Base-by-base conservation (phyloP, 2,329 filamentous ascomycete species). In the Clarireedia homoeocarpa region DNA sequence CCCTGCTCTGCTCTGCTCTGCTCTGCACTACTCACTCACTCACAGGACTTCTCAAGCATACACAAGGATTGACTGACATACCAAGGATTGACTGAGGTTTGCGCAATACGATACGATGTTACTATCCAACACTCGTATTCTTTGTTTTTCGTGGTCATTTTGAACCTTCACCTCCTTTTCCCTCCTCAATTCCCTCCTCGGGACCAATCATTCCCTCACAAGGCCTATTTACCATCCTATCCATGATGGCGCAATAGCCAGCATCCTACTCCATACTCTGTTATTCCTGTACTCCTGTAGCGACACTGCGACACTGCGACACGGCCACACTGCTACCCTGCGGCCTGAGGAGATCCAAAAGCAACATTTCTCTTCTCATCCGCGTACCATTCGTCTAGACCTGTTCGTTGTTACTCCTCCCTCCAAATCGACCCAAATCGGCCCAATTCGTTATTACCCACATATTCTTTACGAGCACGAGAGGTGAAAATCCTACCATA, bases 241-340 rank as follows among this genome's bases (percentile, higher is more conserved):
- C n/a, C 46, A 48, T 12, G 42, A 53, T 53, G 51, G 51, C 51
- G 51, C 42, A 53, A 48, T 53, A 14, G 17, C 39, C 39, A 40
- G 44, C 26, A 53, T 47, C 30, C 30, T 26, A 38, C 6, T 23
- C 39, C 14, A 30, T 30, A 30, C 27, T 10, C 20, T 2, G 20
- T 30, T 10, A 10, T 9, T 30, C 27, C 10, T 30, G 27, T 30
- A 30, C n/a, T n/a, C n/a, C n/a, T 20, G 20, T 12, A 30, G 27
- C 27, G 27, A 30, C 27, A 30, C 27, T 30, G 27, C 27, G 6
- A 30, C 27, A n/a, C n/a, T n/a, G 20, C 20, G 20, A 20, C 20
- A 20, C 20, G 20, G 20, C 20, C 20, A 20, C 20, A 20, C 20
- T 20, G 27, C 27, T 7, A 30, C 27, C 7, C 7, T 30, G 27